Evolutionary conservation across 1,284 basidiomycete species (phyloP).

Genomic region (Vanrija sp.): DNA sequence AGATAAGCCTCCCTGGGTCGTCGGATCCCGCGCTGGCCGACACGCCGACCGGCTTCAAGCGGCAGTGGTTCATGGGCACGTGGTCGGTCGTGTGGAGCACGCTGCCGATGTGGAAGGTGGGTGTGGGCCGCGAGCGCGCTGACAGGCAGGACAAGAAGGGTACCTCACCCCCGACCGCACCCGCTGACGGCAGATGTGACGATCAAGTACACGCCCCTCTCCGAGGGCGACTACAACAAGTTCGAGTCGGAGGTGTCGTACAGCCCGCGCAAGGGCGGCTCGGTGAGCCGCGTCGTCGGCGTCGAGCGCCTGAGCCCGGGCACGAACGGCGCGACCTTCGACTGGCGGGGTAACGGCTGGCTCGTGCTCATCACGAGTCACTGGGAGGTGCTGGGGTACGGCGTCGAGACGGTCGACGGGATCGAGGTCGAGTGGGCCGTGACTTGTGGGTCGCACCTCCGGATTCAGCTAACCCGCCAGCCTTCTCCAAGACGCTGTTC

Average conservation of each 20-base stretch:
- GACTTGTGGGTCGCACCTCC: conserved; percentile 43
- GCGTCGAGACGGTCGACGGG: conserved; percentile 16
- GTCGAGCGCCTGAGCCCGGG: conserved; percentile 30
- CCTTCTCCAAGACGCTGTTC: conserved; percentile 56
- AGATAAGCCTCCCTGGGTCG: background rate
- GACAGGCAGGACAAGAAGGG: background rate
- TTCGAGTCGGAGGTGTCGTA: conserved; percentile 52
- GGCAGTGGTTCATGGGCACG: conserved; percentile 50
- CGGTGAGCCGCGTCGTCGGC: conserved; percentile 39
- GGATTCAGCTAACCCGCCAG: conserved; percentile 13
- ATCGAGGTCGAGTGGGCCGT: conserved; percentile 51
- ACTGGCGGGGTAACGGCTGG: conserved; percentile 54
- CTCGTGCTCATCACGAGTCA: conserved; percentile 52
- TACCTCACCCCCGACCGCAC: background rate
- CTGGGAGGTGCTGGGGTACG: conserved; percentile 55
- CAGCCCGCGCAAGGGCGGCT: background rate
- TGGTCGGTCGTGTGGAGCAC: conserved; percentile 54
- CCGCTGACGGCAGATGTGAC: conserved; percentile 45
- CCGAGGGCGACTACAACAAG: conserved; percentile 19
- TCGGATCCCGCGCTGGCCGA: background rate
- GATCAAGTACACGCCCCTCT: conserved; percentile 49
- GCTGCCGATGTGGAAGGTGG: conserved; percentile 54
- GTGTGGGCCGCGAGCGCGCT: conserved; percentile 3
- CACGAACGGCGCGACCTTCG: conserved; percentile 48
- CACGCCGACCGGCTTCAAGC: conserved; percentile 34